phyloP scores from a whole-genome alignment of 129 eudicot species.

The Helianthus tuberosus region DNA sequence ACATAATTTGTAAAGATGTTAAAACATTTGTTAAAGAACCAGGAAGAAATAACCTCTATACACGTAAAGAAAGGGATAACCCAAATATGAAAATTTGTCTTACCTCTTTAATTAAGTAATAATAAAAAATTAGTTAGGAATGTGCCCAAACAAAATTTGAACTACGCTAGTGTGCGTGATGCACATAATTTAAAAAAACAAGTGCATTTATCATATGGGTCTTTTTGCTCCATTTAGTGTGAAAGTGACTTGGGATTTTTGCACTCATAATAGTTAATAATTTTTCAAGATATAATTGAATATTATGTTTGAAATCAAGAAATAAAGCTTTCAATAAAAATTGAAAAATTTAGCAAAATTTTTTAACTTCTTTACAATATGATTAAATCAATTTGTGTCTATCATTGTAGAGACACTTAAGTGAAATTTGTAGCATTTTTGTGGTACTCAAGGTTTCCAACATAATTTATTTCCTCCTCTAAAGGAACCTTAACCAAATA shows the following conservation, averaged over 20 bases:
- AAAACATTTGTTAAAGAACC: too few relatives aligned
- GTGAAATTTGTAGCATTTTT: background rate
- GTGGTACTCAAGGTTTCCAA: too few relatives aligned
- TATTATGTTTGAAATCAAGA: too few relatives aligned
- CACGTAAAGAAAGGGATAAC: too few relatives aligned
- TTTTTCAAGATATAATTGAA: too few relatives aligned
- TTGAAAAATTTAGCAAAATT: background rate
- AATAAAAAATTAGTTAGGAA: background rate
- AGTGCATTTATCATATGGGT: background rate
- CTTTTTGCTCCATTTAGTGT: background rate
- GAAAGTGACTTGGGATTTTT: background rate
- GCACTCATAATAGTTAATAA: background rate
- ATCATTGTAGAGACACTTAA: background rate
- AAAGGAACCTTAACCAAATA: too few relatives aligned
- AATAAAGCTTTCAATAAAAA: background rate
- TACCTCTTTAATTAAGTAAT: too few relatives aligned
- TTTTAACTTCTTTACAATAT: background rate
- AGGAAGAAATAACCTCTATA: too few relatives aligned
- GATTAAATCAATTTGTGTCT: background rate
- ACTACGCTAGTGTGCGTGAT: too few relatives aligned
- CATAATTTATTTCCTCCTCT: too few relatives aligned
- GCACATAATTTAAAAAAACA: background rate
- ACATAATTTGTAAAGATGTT: too few relatives aligned
- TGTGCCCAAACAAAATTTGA: background rate
- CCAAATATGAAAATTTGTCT: too few relatives aligned